These are phyloP conservation scores for Metschnikowia amazonensis DNA, from an alignment of 805 yeast species.

Conservation along the genomic window DNA sequence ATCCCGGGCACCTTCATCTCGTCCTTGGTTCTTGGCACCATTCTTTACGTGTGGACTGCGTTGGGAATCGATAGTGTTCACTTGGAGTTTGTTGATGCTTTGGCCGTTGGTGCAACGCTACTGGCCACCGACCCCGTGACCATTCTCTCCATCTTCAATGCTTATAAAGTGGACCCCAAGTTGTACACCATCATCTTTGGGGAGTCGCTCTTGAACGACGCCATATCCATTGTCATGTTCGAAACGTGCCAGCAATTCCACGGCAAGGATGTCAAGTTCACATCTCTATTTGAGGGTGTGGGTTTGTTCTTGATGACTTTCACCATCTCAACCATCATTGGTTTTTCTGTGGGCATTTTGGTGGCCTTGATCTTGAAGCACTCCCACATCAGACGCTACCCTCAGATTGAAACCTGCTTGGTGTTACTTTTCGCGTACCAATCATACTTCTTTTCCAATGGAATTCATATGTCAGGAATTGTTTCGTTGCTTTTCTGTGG, in stretches of 20 bases:
- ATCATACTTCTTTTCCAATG: slow-evolving; percentile 95
- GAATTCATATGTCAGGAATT: slow-evolving; percentile 99
- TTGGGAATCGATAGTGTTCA: slow-evolving; percentile 85
- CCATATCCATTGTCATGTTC: slow-evolving; percentile 97
- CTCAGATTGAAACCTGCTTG: slow-evolving; percentile 94
- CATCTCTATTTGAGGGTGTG: slow-evolving; percentile 87
- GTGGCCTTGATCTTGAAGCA: slow-evolving; percentile 90
- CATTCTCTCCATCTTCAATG: slow-evolving; percentile 90
- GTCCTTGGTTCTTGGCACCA: slow-evolving; percentile 84
- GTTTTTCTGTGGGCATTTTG: slow-evolving; percentile 79
- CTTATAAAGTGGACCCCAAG: slow-evolving; percentile 97
- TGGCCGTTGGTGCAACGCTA: slow-evolving; percentile 95
- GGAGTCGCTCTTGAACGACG: slow-evolving; percentile 92
- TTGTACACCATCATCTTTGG: slow-evolving; percentile 96
- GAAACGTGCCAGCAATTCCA: slow-evolving; percentile 97
- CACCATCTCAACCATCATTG: slow-evolving; percentile 85
- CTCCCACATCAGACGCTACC: slow-evolving; percentile 87
- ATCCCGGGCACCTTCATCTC: slow-evolving; percentile 95
- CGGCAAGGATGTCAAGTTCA: slow-evolving; percentile 68
- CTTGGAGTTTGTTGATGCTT: slow-evolving; percentile 93
- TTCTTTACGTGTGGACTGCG: slow-evolving; percentile 84
- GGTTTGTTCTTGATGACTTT: slow-evolving; percentile 92
- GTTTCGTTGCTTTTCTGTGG: slow-evolving; percentile 95
- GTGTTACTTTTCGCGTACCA: slow-evolving; percentile 90
- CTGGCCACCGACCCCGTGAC: slow-evolving; percentile 99